Evolutionary conservation across 169 alveolate genomes (phyloP).

Genomic region (Plasmodium gonderi): DNA sequence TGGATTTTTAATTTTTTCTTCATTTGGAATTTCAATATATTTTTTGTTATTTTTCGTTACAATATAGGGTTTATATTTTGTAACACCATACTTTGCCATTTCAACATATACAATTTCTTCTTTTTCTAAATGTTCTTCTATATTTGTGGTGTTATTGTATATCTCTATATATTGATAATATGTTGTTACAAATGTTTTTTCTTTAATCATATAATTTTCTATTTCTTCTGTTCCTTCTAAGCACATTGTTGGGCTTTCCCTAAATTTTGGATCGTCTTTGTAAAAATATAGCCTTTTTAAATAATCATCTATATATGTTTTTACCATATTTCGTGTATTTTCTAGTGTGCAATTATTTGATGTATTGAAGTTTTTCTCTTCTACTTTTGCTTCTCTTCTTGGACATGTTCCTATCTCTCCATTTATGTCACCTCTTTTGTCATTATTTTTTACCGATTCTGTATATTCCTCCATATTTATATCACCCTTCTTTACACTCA

Average conservation of each 20-base stretch:
- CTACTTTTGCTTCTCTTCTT: neutral
- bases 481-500: neutral
- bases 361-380: neutral
- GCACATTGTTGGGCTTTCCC: constrained; percentile 9
- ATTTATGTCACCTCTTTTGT: neutral
- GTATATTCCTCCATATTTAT: neutral
- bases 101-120: constrained; percentile 65
- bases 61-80: constrained; percentile 5
- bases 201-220: constrained; percentile 34
- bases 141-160: constrained; percentile 5
- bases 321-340: neutral
- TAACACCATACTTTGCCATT: constrained; percentile 28
- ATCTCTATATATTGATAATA: constrained; percentile 56
- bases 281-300: constrained; percentile 4
- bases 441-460: neutral
- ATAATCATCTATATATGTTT: constrained; percentile 17
- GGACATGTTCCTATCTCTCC: too few species aligned
- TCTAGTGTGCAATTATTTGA: neutral
- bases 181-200: constrained; percentile 18
- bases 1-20: constrained; percentile 21
- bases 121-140: constrained; percentile 18
- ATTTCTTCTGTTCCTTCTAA: constrained; percentile 23
- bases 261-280: constrained; percentile 33
- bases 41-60: neutral
- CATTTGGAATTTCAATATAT: constrained; percentile 33